phyloP scores from a whole-genome alignment of 2,329 filamentous ascomycete genomes.

The Talaromyces pinophilus region DNA sequence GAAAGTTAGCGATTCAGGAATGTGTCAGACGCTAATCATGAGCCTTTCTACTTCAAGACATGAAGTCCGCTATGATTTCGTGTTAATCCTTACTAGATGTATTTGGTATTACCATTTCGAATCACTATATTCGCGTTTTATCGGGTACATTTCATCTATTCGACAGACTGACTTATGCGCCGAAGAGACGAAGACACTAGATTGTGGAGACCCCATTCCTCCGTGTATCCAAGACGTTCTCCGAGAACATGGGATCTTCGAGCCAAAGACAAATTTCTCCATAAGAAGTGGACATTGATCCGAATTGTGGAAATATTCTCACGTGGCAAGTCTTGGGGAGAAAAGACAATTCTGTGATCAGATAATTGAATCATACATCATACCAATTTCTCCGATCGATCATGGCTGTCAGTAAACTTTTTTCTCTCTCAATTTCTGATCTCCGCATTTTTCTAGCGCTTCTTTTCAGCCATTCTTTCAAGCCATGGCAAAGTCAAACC shows the following conservation, averaged over 20 bases:
- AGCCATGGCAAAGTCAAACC: slow-evolving; percentile 13
- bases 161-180: neutral
- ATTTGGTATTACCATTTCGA: neutral
- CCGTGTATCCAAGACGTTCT: neutral
- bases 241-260: neutral
- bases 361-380: neutral
- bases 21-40: neutral
- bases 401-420: neutral
- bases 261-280: neutral
- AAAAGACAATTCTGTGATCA: neutral
- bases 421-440: neutral
- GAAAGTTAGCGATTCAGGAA: neutral
- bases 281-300: neutral
- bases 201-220: slow-evolving; percentile 11
- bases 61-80: slow-evolving; percentile 11
- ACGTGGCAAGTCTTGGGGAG: neutral
- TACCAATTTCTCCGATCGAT: neutral
- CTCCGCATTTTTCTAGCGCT: slow-evolving; percentile 10
- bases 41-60: neutral
- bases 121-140: neutral
- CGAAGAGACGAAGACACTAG: neutral
- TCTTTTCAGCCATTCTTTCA: slow-evolving; percentile 6
- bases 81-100: neutral
- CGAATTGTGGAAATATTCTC: neutral
- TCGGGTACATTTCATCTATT: neutral